phyloP scores from a whole-genome alignment of 2,329 filamentous ascomycete genomes.

The Coniella vitis region DNA sequence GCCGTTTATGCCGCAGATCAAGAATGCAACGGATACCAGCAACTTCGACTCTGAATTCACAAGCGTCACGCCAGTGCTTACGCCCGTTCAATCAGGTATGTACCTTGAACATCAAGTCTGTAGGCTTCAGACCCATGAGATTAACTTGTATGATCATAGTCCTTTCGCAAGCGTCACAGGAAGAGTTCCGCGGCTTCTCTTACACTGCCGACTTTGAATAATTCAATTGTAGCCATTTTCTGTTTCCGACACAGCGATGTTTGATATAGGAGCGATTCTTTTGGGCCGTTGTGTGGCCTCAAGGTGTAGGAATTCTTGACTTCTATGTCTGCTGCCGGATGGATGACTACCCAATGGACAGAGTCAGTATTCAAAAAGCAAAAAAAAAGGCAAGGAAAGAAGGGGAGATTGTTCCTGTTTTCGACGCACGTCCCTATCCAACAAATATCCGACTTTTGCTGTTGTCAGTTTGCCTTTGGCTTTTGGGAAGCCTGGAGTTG shows the following conservation, averaged over 20 bases:
- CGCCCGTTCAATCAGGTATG: slow-evolving; percentile 94
- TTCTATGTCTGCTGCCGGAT: too few species aligned
- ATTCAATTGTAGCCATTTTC: background rate
- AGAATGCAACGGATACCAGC: slow-evolving; percentile 93
- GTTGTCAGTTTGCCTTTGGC: too few species aligned
- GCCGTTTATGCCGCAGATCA: slow-evolving; percentile 85
- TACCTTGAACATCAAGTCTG: slow-evolving; percentile 17
- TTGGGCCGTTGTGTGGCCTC: too few species aligned
- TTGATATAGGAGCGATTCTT: too few species aligned
- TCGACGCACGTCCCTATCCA: too few species aligned
- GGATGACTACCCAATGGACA: too few species aligned
- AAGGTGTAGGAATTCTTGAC: background rate
- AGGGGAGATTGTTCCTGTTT: too few species aligned
- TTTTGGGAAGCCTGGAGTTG: too few species aligned
- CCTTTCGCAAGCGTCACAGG: slow-evolving; percentile 96
- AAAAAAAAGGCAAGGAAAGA: too few species aligned
- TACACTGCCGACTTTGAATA: slow-evolving; percentile 89
- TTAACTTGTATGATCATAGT: slow-evolving; percentile 46
- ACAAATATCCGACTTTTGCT: too few species aligned
- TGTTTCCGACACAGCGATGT: too few species aligned
- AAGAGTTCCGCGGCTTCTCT: slow-evolving; percentile 98
- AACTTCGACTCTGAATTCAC: slow-evolving; percentile 99
- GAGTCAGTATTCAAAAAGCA: too few species aligned
- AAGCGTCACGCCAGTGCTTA: slow-evolving; percentile 93
- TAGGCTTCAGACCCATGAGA: background rate